Evolutionary conservation across 306 rosid species (phyloP), one percentile per base, ranked within the genome.

Genomic region (Psophocarpus tetragonolobus): DNA sequence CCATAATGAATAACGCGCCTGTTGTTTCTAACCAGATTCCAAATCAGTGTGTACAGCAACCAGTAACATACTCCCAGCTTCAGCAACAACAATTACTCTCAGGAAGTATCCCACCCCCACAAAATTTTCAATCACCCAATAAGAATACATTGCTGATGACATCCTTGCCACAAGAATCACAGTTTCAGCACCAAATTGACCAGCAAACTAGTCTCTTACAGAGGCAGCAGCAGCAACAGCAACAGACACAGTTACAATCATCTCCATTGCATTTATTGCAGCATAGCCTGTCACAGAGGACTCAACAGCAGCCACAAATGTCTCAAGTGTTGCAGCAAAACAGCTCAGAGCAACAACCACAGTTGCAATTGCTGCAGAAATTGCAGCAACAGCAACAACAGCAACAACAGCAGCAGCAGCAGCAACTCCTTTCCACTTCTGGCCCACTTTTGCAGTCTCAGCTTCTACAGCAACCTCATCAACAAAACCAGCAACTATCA

Each of bases 201-300:
- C 85, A 83, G 72, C 97, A 90, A 79, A 54, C 91, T 20, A 82
- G 79, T 72, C 88, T 87, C 71, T 84, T 88, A 13, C 91, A 85
- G 81, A 84, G 91, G 85, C 94, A 88, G 75, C 97, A 88, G 51
- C 97, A 91, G 79, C 97, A 90, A 41, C 97, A 91, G 58, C 97
- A 91, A 62, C 89, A 73, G 18, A 69, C 87, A 70, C 94, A 90
- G 58, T 82, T 87, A 71, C 97, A 91, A 73, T 92, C 88, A 80
- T 83, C 93, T 83, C 82, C 88, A 13, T 75, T 88, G 41, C 97
- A 87, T 76, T 88, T 90, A 65, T 63, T 94, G 90, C 97, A 89
- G 61, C 96, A 90, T 68, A 84, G 75, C 84, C 42, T 88, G 71
- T 83, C 94, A 6, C 97, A 94, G 83, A 87, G 92, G 84, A 81